A percentile compares a stretch with the other conserved stretches of the same genome.
phyloP scores from a whole-genome alignment of 805 yeast species.

The Candida golubevii region DNA sequence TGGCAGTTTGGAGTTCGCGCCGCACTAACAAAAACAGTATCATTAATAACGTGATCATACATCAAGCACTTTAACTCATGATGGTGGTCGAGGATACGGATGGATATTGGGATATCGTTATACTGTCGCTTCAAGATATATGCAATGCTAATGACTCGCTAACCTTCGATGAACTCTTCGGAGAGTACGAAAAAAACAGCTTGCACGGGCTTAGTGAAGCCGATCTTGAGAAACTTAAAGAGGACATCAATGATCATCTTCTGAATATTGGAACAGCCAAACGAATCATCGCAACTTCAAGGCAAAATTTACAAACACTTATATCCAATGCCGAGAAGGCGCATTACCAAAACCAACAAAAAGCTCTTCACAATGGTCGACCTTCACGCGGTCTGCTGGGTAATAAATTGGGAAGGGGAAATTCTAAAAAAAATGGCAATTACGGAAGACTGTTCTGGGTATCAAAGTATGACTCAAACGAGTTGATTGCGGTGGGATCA shows the following conservation, averaged over 20 bases:
- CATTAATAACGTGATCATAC: too few species aligned
- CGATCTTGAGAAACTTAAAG: slow-evolving; percentile 38
- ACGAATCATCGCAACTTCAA: slow-evolving; percentile 35
- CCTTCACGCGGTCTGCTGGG: slow-evolving; percentile 10
- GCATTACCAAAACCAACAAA: slow-evolving; percentile 12
- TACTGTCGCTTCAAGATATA: slow-evolving; percentile 64
- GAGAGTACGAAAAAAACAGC: slow-evolving; percentile 22
- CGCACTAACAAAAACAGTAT: too few species aligned
- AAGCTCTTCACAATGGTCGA: slow-evolving; percentile 7
- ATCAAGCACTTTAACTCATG: not conserved
- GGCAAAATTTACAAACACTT: slow-evolving; percentile 45
- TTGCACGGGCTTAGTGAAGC: slow-evolving; percentile 30
- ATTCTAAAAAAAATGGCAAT: slow-evolving; percentile 19
- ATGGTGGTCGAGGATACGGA: slow-evolving; percentile 36
- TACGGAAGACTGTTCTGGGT: slow-evolving; percentile 44
- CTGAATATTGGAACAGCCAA: slow-evolving; percentile 52
- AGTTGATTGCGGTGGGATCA: slow-evolving; percentile 58
- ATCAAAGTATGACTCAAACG: slow-evolving; percentile 59
- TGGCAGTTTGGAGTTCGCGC: too few species aligned
- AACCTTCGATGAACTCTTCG: slow-evolving; percentile 43
- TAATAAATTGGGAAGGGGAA: slow-evolving; percentile 12
- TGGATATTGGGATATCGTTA: slow-evolving; percentile 65
- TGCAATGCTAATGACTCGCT: slow-evolving; percentile 57
- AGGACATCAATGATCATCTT: slow-evolving; percentile 47
- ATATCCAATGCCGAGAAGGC: slow-evolving; percentile 26